Base-by-base conservation (phyloP, 495 filamentous ascomycete genomes). In the Pyrenula aspistea region DNA sequence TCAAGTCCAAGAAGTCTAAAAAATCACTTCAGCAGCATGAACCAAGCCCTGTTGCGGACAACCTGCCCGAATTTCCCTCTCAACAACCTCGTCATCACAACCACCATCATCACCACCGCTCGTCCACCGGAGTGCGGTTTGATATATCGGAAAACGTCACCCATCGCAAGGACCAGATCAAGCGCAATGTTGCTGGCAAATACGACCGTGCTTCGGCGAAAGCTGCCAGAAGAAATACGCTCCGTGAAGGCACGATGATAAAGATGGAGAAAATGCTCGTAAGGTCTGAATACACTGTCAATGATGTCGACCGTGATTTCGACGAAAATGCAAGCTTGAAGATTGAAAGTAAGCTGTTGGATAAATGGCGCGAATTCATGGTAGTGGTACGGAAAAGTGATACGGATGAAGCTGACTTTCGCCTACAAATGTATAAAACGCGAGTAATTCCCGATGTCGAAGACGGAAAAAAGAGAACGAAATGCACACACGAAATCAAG, bases 181-280 rank as follows among this genome's bases (percentile, higher is more conserved):
- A 62, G 11, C 70, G 67, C 10, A 63, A 61, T 19, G 67, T 77
- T 19, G 65, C 71, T 8, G 67, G 61, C 47, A 73, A 71, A 0
- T 70, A 78, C 49, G 65, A 61, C 21, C 69, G 63, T 23, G 67
- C 75, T 24, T 70, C 70, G 24, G 67, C 69, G 22, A 73, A 65
- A 57, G 66, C 63, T 50, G 67, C 68, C 15, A 71, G 63, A 49
- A 70, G 71, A 52, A 73, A 67, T 3, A 70, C 70, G 54, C 51
- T 73, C 2, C 70, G 77, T 54, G 76, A 81, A 53, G 85, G 86
- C 2, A 80, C 86, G 60, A 81, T 89, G 47, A 65, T 87, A 56
- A 88, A 88, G 64, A 83, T 84, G 64, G 85, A 88, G 62, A 84
- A 77, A 47, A 89, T 89, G 86, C 76, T 89, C 11, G 79, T 89